A percentile compares a stretch with the other conserved stretches of the same genome.
Evolutionary conservation across 2,329 filamentous ascomycete genomes (phyloP).

Genomic region (Hypoxylon sp.): DNA sequence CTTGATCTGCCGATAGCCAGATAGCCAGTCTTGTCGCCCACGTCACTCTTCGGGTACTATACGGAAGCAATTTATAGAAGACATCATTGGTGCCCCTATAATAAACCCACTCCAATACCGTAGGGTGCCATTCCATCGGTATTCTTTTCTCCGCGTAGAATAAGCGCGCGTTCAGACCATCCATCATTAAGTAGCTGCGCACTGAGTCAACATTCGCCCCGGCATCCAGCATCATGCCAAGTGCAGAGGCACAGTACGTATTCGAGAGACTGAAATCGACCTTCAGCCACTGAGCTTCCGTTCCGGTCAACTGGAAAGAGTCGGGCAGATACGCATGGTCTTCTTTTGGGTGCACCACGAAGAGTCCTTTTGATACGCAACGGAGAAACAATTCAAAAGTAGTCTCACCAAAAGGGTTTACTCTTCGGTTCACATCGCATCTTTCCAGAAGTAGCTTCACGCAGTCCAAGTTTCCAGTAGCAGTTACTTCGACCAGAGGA

Average conservation of each 20-base stretch:
- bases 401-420: neutral
- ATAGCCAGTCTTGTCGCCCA: constrained; percentile 11
- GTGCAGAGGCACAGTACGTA: neutral
- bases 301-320: neutral
- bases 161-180: neutral
- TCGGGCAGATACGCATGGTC: constrained; percentile 5
- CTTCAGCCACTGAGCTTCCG: neutral
- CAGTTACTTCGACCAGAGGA: constrained; percentile 13
- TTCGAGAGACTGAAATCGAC: constrained; percentile 5
- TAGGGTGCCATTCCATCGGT: neutral
- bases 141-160: neutral
- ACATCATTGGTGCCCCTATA: neutral
- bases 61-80: constrained; percentile 2
- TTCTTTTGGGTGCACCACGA: neutral
- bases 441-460: constrained; percentile 2
- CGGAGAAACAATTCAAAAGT: neutral
- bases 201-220: constrained; percentile 10
- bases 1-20: constrained; percentile 17
- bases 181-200: no score
- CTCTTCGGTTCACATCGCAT: constrained; percentile 9
- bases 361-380: neutral
- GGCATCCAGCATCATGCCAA: constrained; percentile 1
- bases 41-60: neutral
- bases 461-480: constrained; percentile 15
- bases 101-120: constrained; percentile 13